Evolutionary conservation across 176 grass and related monocot species (phyloP), one percentile per base, ranked within the genome.

Genomic region (Ensete ventricosum): DNA sequence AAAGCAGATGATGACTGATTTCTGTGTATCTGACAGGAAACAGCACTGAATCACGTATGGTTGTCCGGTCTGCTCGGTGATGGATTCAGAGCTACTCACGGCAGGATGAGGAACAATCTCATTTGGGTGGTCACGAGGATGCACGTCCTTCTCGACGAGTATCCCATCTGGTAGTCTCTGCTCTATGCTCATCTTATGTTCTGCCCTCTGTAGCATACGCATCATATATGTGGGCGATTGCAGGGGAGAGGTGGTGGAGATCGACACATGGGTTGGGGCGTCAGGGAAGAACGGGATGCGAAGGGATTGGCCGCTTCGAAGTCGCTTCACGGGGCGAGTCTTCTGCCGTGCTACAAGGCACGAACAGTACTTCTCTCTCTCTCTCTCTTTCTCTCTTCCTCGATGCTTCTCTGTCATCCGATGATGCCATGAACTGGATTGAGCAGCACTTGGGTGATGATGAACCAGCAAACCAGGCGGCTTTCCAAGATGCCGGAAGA

Each of bases 101-200:
- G 82, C 14, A 91, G 87, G 89, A 83, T 81, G 51, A 91, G 64
- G 69, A 91, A 85, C 76, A 83, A 87, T 76, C 89, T 91, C 20
- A 91, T 91, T 69, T 91, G 89, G 89, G 89, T 91, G 11, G 89
- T 91, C 52, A 87, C 89, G 11, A 80, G 89, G 79, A 91, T 91
- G 89, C 89, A 87, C 24, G 73, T 91, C 64, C 71, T 87, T 23
- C 77, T 91, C n/a, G 82, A 83, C 0, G 71, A 87, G 64, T 91
- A 87, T 53, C 89, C 89, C 1, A 85, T 91, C 75, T 91, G 85
- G 88, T 87, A 77, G 5, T 6, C 34, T 43, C 34, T 6, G 34
- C 34, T 5, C 5, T 43, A 4, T 43, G 34, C 34, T 43, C 34
- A 6, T 43, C 4, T 43, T 43, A 43, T 43, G 34, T 43, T 43